Conservation (phyloP, 1,284 basidiomycete genomes). For the Moniliella sp. region DNA sequence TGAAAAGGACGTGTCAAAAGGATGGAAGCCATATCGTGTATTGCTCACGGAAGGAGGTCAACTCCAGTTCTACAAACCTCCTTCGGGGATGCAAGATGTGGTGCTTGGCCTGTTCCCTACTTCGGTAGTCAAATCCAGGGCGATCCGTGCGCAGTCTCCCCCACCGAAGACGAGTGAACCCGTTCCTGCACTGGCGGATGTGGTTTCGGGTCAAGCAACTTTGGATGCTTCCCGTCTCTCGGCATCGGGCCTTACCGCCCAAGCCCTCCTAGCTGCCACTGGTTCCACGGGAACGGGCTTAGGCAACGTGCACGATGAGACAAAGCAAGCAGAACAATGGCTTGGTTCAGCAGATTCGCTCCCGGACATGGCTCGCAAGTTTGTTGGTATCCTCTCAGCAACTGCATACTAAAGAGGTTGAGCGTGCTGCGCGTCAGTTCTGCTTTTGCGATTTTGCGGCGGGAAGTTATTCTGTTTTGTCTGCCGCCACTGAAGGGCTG, state of each 20-base stretch:
- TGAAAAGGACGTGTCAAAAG: slow-evolving; percentile 24
- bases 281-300: background rate
- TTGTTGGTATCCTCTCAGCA: no score
- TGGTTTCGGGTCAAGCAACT: background rate
- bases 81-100: slow-evolving; percentile 17
- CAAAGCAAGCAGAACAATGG: no score
- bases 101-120: slow-evolving; percentile 20
- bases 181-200: background rate
- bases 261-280: slow-evolving; percentile 15
- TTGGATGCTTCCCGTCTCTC: slow-evolving; percentile 12
- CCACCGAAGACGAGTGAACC: slow-evolving; percentile 2
- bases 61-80: slow-evolving; percentile 27
- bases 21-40: slow-evolving; percentile 31
- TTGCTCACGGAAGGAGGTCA: slow-evolving; percentile 14
- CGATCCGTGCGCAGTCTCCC: background rate
- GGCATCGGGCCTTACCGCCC: slow-evolving; percentile 14
- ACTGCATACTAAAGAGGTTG: no score
- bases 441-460: no score
- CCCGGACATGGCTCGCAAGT: no score
- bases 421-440: no score
- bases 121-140: slow-evolving; percentile 5
- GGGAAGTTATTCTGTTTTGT: no score
- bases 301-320: no score
- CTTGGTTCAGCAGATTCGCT: no score
- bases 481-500: no score